phyloP scores from a whole-genome alignment of 2,329 filamentous ascomycete species.

The Diaporthe eres region DNA sequence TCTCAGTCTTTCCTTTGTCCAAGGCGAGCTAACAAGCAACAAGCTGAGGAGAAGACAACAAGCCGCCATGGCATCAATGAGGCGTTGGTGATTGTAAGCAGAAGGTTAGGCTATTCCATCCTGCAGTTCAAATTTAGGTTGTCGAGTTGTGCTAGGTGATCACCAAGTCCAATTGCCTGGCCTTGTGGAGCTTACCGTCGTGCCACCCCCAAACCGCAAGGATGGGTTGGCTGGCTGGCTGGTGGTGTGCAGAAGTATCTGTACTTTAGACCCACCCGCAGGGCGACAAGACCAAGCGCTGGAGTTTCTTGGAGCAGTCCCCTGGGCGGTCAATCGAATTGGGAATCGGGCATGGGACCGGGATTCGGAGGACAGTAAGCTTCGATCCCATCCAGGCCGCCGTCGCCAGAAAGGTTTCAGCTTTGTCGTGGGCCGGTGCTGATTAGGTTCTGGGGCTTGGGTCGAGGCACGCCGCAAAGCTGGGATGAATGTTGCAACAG shows the following conservation, averaged over 20 bases:
- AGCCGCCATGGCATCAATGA: conserved; percentile 1
- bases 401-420: conserved; percentile 29
- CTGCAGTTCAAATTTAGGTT: background rate
- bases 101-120: background rate
- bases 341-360: conserved; percentile 7
- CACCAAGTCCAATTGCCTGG: conserved; percentile 15
- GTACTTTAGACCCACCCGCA: conserved; percentile 18
- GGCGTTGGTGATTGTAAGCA: background rate
- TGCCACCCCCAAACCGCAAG: conserved; percentile 20
- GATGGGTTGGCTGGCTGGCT: conserved; percentile 4
- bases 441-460: conserved; percentile 9
- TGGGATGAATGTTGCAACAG: conserved; percentile 6
- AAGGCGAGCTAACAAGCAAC: background rate
- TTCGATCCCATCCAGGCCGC: conserved; percentile 27
- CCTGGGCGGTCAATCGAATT: conserved; percentile 18
- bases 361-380: conserved; percentile 25
- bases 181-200: conserved; percentile 14
- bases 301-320: background rate
- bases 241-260: conserved; percentile 16
- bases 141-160: background rate
- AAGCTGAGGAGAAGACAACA: background rate
- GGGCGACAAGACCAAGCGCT: conserved; percentile 19
- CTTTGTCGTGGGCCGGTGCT: conserved; percentile 14
- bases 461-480: conserved; percentile 19
- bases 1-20: background rate